Conservation (phyloP, 2,329 filamentous ascomycete species). For the Pyrenochaeta sp. region DNA sequence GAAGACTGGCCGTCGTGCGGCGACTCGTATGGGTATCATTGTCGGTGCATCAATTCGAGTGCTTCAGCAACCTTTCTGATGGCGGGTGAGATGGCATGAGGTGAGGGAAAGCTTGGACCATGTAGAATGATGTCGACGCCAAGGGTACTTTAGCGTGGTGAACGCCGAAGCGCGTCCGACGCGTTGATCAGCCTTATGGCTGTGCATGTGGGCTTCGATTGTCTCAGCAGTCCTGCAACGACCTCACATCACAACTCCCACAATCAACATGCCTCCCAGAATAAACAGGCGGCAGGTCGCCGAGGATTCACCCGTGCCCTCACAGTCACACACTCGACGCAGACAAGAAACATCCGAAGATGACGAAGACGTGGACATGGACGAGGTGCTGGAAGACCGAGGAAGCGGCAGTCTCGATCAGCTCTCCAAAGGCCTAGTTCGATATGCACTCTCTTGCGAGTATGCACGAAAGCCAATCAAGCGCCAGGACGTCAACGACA, state of each 20-base stretch:
- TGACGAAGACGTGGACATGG: constrained; percentile 29
- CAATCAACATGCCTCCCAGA: constrained; percentile 16
- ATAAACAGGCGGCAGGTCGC: constrained; percentile 4
- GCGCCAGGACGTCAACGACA: constrained; percentile 64
- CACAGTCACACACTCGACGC: constrained; percentile 23
- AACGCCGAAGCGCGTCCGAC: constrained; percentile 19
- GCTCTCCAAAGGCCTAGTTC: constrained; percentile 68
- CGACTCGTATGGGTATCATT: constrained; percentile 41
- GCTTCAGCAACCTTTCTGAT: neutral
- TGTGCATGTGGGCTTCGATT: too few species aligned
- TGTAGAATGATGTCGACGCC: constrained; percentile 28
- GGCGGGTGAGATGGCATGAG: constrained; percentile 7
- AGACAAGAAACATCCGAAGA: constrained; percentile 28
- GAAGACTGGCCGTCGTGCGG: constrained; percentile 38
- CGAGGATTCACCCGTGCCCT: constrained; percentile 19
- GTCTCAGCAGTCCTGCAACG: too few species aligned
- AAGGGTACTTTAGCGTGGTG: constrained; percentile 17
- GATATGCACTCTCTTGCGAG: constrained; percentile 67
- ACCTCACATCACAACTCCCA: constrained; percentile 1
- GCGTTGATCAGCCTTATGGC: constrained; percentile 24
- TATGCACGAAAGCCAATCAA: constrained; percentile 66
- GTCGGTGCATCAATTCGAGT: constrained; percentile 17
- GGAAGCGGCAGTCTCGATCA: constrained; percentile 47
- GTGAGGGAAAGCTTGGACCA: constrained; percentile 15
- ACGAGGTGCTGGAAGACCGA: constrained; percentile 9